Percentiles rank a stretch among this genome's conserved stretches.
phyloP scores from a whole-genome alignment of 1,284 basidiomycete species.

The Austropuccinia psidii region DNA sequence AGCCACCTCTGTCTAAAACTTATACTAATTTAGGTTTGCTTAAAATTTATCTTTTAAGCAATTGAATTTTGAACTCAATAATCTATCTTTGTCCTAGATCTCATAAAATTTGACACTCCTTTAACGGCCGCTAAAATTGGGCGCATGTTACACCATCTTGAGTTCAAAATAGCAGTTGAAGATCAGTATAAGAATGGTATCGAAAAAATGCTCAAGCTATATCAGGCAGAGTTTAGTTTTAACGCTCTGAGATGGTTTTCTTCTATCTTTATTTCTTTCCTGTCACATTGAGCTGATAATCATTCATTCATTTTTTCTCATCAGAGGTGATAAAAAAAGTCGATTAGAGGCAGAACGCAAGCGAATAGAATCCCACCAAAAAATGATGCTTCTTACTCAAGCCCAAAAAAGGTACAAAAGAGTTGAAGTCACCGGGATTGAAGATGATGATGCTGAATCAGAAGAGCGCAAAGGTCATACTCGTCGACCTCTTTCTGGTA shows the following conservation, averaged over 20 bases:
- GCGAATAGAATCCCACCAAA: constrained; percentile 86
- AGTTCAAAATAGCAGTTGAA: constrained; percentile 98
- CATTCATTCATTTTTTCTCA: neutral
- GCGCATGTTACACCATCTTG: constrained; percentile 94
- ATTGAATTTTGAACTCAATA: constrained; percentile 12
- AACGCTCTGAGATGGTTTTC: neutral
- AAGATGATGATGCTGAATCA: constrained; percentile 60
- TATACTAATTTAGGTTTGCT: constrained; percentile 42
- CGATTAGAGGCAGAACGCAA: constrained; percentile 77
- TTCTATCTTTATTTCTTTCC: neutral
- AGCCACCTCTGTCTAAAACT: constrained; percentile 38
- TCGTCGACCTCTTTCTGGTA: constrained; percentile 87
- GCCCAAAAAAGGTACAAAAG: constrained; percentile 96
- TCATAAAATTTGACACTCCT: constrained; percentile 96
- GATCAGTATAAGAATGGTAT: constrained; percentile 97
- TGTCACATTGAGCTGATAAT: neutral
- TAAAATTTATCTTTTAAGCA: neutral
- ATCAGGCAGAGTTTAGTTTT: constrained; percentile 39
- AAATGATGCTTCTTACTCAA: constrained; percentile 84
- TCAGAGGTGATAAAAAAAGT: constrained; percentile 41
- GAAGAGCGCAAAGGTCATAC: constrained; percentile 81
- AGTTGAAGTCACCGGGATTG: constrained; percentile 80
- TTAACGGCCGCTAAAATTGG: constrained; percentile 94
- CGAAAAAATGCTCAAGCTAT: constrained; percentile 80
- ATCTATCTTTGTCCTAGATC: constrained; percentile 55